A percentile compares a stretch with the other conserved stretches of the same genome.
phyloP scores from a whole-genome alignment of 2,329 filamentous ascomycete genomes.

The Xylariaceae sp. region DNA sequence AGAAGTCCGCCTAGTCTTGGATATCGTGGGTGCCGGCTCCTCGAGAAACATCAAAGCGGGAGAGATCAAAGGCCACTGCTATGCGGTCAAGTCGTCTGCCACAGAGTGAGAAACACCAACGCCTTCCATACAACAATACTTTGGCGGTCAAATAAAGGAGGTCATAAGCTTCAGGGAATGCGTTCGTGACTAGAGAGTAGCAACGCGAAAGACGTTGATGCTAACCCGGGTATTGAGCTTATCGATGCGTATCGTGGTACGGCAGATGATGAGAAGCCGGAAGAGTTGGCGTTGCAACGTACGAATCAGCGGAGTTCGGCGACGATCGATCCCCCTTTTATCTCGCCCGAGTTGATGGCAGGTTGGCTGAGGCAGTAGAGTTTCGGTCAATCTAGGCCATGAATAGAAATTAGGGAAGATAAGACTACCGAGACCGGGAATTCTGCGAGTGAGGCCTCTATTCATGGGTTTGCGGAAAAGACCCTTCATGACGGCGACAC shows the following conservation, averaged over 20 bases:
- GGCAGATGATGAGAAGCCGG: neutral
- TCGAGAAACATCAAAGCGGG: constrained; percentile 19
- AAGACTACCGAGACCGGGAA: too few relatives aligned
- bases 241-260: constrained; percentile 43
- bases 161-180: constrained; percentile 44
- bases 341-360: neutral
- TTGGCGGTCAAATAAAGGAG: constrained; percentile 35
- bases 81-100: constrained; percentile 44
- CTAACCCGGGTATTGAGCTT: constrained; percentile 8
- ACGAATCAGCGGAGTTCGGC: neutral
- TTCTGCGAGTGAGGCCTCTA: too few relatives aligned
- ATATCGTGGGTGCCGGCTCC: constrained; percentile 38
- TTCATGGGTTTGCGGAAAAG: too few relatives aligned
- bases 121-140: constrained; percentile 37
- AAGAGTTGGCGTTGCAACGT: neutral
- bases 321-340: neutral
- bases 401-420: neutral
- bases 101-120: constrained; percentile 40
- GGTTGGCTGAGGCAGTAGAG: neutral
- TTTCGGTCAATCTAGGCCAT: neutral
- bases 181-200: constrained; percentile 43
- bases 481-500: too few relatives aligned
- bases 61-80: constrained; percentile 41
- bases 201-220: constrained; percentile 1
- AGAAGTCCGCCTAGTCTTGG: constrained; percentile 37